Conservation (phyloP, 768 basidiomycete species). For the Pholiota conissans region DNA sequence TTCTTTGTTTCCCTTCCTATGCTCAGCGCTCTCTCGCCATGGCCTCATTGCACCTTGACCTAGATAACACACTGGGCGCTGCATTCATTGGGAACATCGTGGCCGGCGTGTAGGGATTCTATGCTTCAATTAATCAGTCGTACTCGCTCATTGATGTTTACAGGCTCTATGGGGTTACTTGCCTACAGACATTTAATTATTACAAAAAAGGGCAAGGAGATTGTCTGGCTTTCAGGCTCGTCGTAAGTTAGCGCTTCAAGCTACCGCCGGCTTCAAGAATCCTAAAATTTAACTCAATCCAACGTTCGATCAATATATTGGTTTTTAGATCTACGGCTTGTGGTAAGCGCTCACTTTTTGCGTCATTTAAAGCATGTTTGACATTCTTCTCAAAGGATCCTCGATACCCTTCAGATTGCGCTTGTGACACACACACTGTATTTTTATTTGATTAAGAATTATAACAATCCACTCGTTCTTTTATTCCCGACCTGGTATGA, state of each 20-base stretch:
- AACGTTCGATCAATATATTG: background rate
- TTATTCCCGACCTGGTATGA: constrained; percentile 30
- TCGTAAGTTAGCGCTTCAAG: constrained; percentile 21
- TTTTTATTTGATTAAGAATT: constrained; percentile 35
- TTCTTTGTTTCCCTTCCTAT: background rate
- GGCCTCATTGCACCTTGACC: constrained; percentile 16
- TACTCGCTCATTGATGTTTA: background rate
- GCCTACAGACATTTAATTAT: constrained; percentile 39
- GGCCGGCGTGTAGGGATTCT: constrained; percentile 35
- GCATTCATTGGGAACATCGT: constrained; percentile 43
- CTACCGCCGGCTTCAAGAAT: too few species aligned
- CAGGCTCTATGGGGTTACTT: constrained; percentile 45
- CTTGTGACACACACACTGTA: constrained; percentile 35
- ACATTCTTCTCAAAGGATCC: constrained; percentile 23
- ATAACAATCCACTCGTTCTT: constrained; percentile 25
- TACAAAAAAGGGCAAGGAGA: constrained; percentile 33
- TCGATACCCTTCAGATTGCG: constrained; percentile 34
- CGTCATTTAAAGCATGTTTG: background rate
- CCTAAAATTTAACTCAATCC: too few species aligned
- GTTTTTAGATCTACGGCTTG: constrained; percentile 21
- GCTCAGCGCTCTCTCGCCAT: constrained; percentile 3
- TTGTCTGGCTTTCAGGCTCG: constrained; percentile 24
- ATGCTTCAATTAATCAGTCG: background rate
- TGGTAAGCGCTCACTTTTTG: constrained; percentile 19
- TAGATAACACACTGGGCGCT: constrained; percentile 43